These are phyloP conservation scores for Poteriospumella lacustris DNA, from an alignment of 108 stramenopile genomes.

Conservation along the genomic window DNA sequence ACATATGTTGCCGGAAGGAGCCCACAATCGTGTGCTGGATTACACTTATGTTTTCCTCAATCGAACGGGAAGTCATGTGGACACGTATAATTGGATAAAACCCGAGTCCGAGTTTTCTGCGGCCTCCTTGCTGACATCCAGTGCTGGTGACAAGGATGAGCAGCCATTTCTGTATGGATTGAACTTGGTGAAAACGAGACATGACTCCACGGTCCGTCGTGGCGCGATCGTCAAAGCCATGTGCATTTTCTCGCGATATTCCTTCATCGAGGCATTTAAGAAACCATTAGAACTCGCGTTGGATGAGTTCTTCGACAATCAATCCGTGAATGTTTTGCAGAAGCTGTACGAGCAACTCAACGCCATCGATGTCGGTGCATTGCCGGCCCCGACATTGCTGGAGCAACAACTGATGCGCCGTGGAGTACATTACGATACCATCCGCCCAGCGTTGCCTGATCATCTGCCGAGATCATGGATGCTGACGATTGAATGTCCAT, in stretches of 20 bases:
- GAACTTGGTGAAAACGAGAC: conserved; percentile 40
- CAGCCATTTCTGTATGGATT: conserved; percentile 42
- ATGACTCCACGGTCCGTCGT: conserved; percentile 39
- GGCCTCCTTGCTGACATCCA: no score
- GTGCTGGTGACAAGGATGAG: background rate
- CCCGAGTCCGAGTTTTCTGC: no score
- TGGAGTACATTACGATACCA: conserved; percentile 1
- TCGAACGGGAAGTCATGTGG: no score
- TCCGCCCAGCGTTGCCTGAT: background rate
- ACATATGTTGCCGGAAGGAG: conserved; percentile 51
- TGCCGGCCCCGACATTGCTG: conserved; percentile 36
- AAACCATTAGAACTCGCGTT: conserved; percentile 38
- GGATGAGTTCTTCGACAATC: conserved; percentile 41
- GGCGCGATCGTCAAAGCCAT: conserved; percentile 49
- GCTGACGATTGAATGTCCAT: no score
- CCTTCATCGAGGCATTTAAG: conserved; percentile 42
- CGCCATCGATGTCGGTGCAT: conserved; percentile 28
- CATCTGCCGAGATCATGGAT: background rate
- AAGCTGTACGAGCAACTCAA: conserved; percentile 37
- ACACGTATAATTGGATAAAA: no score
- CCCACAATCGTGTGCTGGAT: conserved; percentile 43
- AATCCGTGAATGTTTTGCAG: conserved; percentile 28
- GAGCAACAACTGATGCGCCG: conserved; percentile 46
- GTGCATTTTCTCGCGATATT: conserved; percentile 40
- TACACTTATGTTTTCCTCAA: conserved; percentile 45